phyloP scores from a whole-genome alignment of 75 land plant genomes.

The Cryptomeria japonica region DNA sequence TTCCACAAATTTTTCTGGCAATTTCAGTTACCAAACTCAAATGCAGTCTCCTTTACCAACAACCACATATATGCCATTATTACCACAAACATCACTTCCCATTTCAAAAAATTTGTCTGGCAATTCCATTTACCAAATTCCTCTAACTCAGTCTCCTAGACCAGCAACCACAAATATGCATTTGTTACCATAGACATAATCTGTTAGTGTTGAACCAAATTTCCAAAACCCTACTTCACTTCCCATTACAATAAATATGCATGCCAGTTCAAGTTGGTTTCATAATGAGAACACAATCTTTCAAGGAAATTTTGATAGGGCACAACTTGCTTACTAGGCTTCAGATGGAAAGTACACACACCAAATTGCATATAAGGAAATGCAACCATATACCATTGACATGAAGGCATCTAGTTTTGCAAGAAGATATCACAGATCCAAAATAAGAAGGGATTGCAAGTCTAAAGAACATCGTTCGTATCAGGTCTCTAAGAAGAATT shows the following conservation, averaged over 20 bases:
- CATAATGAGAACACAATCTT: neutral
- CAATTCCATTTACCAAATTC: no score
- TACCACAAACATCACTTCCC: no score
- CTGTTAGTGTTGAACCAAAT: no score
- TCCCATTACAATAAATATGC: neutral
- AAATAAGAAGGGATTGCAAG: neutral
- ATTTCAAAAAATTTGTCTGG: no score
- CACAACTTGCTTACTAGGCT: neutral
- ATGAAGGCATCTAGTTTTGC: no score
- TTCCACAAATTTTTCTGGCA: neutral
- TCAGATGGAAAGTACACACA: neutral
- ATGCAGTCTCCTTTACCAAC: neutral
- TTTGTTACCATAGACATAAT: no score
- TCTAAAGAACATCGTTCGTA: neutral
- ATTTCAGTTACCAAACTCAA: no score
- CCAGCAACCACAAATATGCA: no score
- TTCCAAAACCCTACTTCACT: neutral
- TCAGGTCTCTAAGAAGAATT: no score
- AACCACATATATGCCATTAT: neutral
- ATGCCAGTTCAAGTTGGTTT: neutral
- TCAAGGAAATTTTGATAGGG: neutral
- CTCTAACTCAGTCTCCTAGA: no score
- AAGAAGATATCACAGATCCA: neutral
- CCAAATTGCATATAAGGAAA: neutral
- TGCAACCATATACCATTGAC: neutral